phyloP scores from a whole-genome alignment of 495 filamentous ascomycete genomes.

The Aspergillus ostianus region DNA sequence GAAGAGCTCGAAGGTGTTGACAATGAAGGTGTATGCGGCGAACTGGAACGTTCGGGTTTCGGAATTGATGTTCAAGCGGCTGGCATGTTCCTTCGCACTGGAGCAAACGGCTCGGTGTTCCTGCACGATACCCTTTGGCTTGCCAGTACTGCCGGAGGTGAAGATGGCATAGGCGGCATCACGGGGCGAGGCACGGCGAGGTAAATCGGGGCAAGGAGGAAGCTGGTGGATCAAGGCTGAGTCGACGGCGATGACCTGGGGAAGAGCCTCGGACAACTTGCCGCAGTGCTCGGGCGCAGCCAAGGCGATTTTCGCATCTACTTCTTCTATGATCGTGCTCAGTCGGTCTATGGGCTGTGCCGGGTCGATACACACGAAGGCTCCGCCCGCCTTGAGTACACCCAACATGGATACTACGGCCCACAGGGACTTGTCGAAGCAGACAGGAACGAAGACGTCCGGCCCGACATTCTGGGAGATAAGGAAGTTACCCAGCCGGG shows the following conservation, averaged over 20 bases:
- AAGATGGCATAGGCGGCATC: slow-evolving; percentile 46
- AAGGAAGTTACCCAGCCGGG: slow-evolving; percentile 19
- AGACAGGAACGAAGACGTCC: slow-evolving; percentile 40
- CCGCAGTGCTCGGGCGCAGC: slow-evolving; percentile 25
- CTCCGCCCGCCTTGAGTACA: slow-evolving; percentile 48
- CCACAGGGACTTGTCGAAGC: slow-evolving; percentile 45
- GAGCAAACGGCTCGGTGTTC: slow-evolving; percentile 32
- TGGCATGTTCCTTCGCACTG: slow-evolving; percentile 33
- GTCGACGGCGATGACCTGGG: slow-evolving; percentile 6
- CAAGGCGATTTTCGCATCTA: slow-evolving; percentile 41
- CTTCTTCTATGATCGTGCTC: slow-evolving; percentile 22
- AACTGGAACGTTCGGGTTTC: slow-evolving; percentile 54
- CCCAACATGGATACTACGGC: slow-evolving; percentile 37
- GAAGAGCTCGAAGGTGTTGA: slow-evolving; percentile 31
- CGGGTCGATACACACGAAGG: slow-evolving; percentile 47
- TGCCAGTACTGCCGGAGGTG: slow-evolving; percentile 50
- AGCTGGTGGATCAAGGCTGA: slow-evolving; percentile 9
- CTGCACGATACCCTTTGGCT: slow-evolving; percentile 42
- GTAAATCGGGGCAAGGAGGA: slow-evolving; percentile 5
- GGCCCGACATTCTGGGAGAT: slow-evolving; percentile 33
- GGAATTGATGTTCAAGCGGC: slow-evolving; percentile 36
- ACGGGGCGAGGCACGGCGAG: slow-evolving; percentile 6
- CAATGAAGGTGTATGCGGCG: slow-evolving; percentile 38
- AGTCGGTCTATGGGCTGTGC: slow-evolving; percentile 42
- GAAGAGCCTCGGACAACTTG: neutral